phyloP scores from a whole-genome alignment of 2,329 filamentous ascomycete species.

The Stemphylium vesicarium region DNA sequence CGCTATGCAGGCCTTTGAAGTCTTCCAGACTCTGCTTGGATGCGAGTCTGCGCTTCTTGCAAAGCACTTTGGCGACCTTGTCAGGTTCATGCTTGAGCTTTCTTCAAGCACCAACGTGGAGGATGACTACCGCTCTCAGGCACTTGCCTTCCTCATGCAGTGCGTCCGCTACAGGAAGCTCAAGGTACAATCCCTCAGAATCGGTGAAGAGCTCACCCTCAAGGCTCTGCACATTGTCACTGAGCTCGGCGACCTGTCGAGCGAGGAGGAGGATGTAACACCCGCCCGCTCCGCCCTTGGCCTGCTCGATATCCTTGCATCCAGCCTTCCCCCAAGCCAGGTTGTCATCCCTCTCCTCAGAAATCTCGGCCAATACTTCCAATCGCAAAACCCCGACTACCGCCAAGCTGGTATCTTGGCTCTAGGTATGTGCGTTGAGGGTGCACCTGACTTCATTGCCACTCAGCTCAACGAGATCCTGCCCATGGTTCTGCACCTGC shows the following conservation, averaged over 20 bases:
- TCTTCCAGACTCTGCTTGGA: conserved; percentile 92
- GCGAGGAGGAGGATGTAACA: conserved; percentile 82
- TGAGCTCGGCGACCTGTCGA: conserved; percentile 76
- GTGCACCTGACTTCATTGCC: conserved; percentile 94
- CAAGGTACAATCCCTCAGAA: conserved; percentile 89
- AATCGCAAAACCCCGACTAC: conserved; percentile 74
- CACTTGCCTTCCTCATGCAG: conserved; percentile 92
- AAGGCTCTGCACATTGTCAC: conserved; percentile 89
- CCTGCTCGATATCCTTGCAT: conserved; percentile 86
- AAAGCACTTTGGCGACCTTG: conserved; percentile 84
- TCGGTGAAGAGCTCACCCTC: conserved; percentile 85
- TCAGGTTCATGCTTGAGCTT: conserved; percentile 93
- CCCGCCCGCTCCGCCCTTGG: conserved; percentile 85
- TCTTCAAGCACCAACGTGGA: conserved; percentile 76
- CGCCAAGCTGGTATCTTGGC: conserved; percentile 90
- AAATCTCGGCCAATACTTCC: conserved; percentile 81
- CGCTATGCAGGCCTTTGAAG: conserved; percentile 89
- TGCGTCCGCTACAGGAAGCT: conserved; percentile 89
- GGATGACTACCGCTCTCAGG: conserved; percentile 87
- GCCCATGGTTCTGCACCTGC: conserved; percentile 80
- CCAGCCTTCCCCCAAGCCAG: conserved; percentile 87
- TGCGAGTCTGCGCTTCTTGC: conserved; percentile 86
- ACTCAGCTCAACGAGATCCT: conserved; percentile 88
- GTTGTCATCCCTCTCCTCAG: conserved; percentile 92
- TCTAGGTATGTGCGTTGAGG: conserved; percentile 92